Percentiles rank a stretch among this genome's conserved stretches.
These are phyloP conservation scores for Nakaseomyces sp. DNA, from an alignment of 1,139 yeast genomes.

Conservation along the genomic window DNA sequence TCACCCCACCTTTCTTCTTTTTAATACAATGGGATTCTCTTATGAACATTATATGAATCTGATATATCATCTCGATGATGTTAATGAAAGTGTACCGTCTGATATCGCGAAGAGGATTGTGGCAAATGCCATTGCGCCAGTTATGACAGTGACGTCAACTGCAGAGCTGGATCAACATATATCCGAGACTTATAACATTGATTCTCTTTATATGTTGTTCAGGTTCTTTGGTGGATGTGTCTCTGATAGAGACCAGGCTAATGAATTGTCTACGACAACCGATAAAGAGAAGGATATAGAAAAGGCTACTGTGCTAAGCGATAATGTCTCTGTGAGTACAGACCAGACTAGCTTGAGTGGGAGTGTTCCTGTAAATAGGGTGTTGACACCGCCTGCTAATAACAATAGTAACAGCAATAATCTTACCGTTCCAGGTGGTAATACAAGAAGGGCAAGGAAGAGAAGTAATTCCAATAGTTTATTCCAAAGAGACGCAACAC, in stretches of 20 bases:
- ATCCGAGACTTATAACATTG: slow-evolving; percentile 21
- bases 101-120: slow-evolving; percentile 30
- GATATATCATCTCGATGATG: slow-evolving; percentile 23
- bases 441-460: neutral
- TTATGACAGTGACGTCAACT: slow-evolving; percentile 29
- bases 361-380: slow-evolving; percentile 4
- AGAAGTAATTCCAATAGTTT: slow-evolving; percentile 28
- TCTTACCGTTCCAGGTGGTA: slow-evolving; percentile 2
- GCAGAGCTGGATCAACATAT: slow-evolving; percentile 24
- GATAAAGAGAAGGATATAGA: slow-evolving; percentile 1
- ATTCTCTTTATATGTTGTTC: slow-evolving; percentile 27
- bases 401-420: no score
- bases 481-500: slow-evolving; percentile 27
- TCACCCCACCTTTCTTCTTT: no score
- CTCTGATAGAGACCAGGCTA: slow-evolving; percentile 30
- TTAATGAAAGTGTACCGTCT: slow-evolving; percentile 23
- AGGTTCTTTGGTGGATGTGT: slow-evolving; percentile 31
- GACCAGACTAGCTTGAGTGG: slow-evolving; percentile 2
- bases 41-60: slow-evolving; percentile 30
- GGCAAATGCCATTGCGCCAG: slow-evolving; percentile 30
- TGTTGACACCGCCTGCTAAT: no score
- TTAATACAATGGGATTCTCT: slow-evolving; percentile 20
- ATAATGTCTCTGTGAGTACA: neutral
- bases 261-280: slow-evolving; percentile 13
- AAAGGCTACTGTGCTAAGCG: neutral